Evolutionary conservation across 768 basidiomycete species (phyloP).

Genomic region (Russula lepida): DNA sequence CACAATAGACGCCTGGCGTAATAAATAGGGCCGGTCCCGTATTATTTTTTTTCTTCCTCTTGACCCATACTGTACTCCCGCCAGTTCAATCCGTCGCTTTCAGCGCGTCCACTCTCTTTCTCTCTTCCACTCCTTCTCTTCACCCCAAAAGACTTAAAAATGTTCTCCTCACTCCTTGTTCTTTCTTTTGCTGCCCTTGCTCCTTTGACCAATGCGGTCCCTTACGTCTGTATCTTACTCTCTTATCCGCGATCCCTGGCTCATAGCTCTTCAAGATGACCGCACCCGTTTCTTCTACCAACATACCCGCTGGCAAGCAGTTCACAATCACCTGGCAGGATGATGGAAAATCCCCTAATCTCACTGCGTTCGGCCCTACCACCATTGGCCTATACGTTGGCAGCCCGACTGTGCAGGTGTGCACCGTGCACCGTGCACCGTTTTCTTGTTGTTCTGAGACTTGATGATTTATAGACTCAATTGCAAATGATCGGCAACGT

Average conservation of each 20-base stretch:
- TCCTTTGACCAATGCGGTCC: constrained; percentile 10
- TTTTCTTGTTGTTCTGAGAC: background rate
- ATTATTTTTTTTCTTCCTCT: background rate
- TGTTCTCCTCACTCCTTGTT: constrained; percentile 13
- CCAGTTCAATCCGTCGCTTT: background rate
- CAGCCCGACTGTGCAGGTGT: constrained; percentile 52
- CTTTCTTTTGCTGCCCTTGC: constrained; percentile 11
- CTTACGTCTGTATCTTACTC: constrained; percentile 12
- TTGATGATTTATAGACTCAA: constrained; percentile 37
- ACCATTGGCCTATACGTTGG: constrained; percentile 56
- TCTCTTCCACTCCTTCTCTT: constrained; percentile 13
- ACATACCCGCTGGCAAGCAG: constrained; percentile 41
- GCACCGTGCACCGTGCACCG: background rate
- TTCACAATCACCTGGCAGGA: constrained; percentile 55
- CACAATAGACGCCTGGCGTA: background rate
- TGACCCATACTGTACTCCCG: background rate
- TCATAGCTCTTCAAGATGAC: constrained; percentile 40
- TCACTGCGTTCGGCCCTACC: constrained; percentile 43
- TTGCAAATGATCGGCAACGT: constrained; percentile 46
- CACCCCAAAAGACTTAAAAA: background rate
- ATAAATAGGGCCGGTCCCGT: background rate
- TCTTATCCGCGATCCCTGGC: background rate
- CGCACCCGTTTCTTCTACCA: constrained; percentile 39
- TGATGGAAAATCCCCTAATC: constrained; percentile 37
- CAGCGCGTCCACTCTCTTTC: constrained; percentile 14